phyloP scores from a whole-genome alignment of 371 early-diverging fungal genomes.

The Mucor racemosus region DNA sequence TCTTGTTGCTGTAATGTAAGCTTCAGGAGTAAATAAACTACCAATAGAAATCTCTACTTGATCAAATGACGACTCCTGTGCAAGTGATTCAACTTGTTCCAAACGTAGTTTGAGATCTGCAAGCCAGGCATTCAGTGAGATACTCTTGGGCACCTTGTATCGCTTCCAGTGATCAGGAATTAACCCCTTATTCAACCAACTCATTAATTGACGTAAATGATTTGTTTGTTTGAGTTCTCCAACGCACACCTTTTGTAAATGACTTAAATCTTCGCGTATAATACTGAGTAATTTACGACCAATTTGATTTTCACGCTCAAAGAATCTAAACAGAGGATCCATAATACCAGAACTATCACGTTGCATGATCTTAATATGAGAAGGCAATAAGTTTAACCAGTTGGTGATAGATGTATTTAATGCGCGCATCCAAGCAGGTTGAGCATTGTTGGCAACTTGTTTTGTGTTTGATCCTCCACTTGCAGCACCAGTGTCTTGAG shows the following conservation, averaged over 20 bases:
- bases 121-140: slow-evolving; percentile 74
- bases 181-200: slow-evolving; percentile 70
- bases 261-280: slow-evolving; percentile 71
- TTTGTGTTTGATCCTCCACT: slow-evolving; percentile 5
- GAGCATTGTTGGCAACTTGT: slow-evolving; percentile 37
- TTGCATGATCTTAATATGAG: slow-evolving; percentile 41
- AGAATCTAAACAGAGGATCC: slow-evolving; percentile 83
- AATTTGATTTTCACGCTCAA: slow-evolving; percentile 80
- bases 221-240: slow-evolving; percentile 89
- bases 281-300: slow-evolving; percentile 63
- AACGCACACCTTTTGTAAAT: slow-evolving; percentile 68
- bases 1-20: slow-evolving; percentile 90
- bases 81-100: slow-evolving; percentile 64
- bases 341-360: slow-evolving; percentile 53
- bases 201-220: slow-evolving; percentile 74
- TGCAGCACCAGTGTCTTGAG: slow-evolving; percentile 30
- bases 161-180: slow-evolving; percentile 81
- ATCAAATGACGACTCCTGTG: slow-evolving; percentile 47
- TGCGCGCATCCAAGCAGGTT: slow-evolving; percentile 83
- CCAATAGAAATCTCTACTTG: slow-evolving; percentile 78
- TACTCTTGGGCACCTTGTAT: slow-evolving; percentile 72
- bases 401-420: slow-evolving; percentile 57
- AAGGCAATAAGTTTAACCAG: slow-evolving; percentile 72
- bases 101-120: slow-evolving; percentile 75
- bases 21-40: slow-evolving; percentile 90